Percentiles rank a stretch among this genome's conserved stretches.
These are phyloP conservation scores for Bacterosira constricta DNA, from an alignment of 108 stramenopile species.

Conservation along the genomic window DNA sequence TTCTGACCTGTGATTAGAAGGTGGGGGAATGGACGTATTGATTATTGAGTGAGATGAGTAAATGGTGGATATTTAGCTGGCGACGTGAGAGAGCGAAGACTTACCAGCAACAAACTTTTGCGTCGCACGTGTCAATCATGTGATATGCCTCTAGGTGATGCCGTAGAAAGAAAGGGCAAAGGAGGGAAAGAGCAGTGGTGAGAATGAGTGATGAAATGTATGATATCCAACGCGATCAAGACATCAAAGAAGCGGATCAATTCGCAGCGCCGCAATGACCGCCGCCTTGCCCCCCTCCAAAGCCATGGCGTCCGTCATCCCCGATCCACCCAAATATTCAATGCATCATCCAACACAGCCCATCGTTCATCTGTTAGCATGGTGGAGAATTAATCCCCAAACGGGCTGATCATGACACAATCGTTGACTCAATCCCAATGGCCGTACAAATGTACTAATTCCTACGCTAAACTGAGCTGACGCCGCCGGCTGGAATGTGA, in stretches of 20 bases:
- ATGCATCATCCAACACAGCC: too few species aligned
- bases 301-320: too few species aligned
- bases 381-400: too few species aligned
- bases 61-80: not conserved
- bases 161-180: constrained; percentile 3
- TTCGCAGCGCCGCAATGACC: not conserved
- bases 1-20: constrained; percentile 42
- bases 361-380: too few species aligned
- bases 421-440: too few species aligned
- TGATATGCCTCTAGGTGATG: constrained; percentile 75
- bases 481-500: too few species aligned
- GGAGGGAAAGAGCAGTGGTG: not conserved
- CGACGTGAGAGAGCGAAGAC: not conserved
- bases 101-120: constrained; percentile 67
- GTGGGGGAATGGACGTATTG: not conserved
- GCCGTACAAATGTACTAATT: too few species aligned
- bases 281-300: not conserved
- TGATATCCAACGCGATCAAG: too few species aligned
- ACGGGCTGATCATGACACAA: too few species aligned
- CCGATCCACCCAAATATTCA: too few species aligned
- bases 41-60: not conserved
- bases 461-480: too few species aligned
- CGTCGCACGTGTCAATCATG: constrained; percentile 85
- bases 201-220: not conserved
- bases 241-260: too few species aligned